phyloP scores from a whole-genome alignment of 202 grass and related monocot genomes.

The Brachypodium distachyon region DNA sequence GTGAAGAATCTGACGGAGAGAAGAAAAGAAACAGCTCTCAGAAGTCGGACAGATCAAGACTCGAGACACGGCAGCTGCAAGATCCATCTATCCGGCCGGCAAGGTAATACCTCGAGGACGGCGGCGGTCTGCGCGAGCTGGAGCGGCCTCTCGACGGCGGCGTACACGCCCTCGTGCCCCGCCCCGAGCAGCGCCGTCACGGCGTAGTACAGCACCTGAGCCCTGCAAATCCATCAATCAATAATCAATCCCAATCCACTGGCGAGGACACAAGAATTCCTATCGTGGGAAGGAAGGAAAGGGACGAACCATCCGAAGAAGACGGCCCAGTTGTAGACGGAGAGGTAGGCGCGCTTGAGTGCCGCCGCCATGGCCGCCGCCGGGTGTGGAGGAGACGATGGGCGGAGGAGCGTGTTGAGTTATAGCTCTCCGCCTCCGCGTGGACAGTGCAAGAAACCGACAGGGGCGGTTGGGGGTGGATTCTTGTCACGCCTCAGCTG shows the following conservation, averaged over 20 bases:
- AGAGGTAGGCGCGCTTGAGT: slow-evolving; percentile 43
- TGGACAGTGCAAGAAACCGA: no score
- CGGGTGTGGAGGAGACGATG: not conserved
- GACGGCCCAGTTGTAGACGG: slow-evolving; percentile 43
- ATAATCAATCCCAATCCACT: fast-evolving
- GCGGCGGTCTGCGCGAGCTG: slow-evolving; percentile 61
- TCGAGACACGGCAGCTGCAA: not conserved
- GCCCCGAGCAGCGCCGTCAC: slow-evolving; percentile 23
- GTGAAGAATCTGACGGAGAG: not conserved
- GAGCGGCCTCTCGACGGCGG: slow-evolving; percentile 44
- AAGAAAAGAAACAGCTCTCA: not conserved
- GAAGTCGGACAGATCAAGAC: not conserved
- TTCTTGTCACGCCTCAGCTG: not conserved
- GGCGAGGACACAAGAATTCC: not conserved
- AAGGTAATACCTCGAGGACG: slow-evolving; percentile 32
- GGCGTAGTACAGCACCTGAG: slow-evolving; percentile 44
- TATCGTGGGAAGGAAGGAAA: not conserved
- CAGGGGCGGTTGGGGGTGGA: not conserved
- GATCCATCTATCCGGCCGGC: not conserved
- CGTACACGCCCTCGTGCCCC: slow-evolving; percentile 36
- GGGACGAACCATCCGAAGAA: slow-evolving; percentile 41
- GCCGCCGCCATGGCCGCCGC: not conserved
- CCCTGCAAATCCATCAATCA: not conserved
- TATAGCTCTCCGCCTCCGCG: no score
- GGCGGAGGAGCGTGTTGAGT: not conserved